Percentiles rank a stretch among this genome's conserved stretches.
Conservation (phyloP, 2,329 filamentous ascomycete species). For the Coleophoma eucalyptorum region DNA sequence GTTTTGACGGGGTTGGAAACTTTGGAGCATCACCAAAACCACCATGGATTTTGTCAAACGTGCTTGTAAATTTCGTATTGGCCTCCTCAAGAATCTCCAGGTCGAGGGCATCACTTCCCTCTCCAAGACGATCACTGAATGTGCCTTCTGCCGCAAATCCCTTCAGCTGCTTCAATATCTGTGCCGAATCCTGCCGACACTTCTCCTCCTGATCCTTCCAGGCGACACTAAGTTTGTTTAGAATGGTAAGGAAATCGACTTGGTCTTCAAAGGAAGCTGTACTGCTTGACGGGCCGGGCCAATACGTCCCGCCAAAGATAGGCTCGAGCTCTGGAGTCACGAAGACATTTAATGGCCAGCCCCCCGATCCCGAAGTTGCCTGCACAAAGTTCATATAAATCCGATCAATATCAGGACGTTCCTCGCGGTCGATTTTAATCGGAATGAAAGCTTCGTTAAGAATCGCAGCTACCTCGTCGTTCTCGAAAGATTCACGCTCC, state of each 20-base stretch:
- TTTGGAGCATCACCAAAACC: constrained; percentile 83
- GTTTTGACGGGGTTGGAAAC: constrained; percentile 83
- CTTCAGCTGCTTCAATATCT: constrained; percentile 75
- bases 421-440: constrained; percentile 89
- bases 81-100: constrained; percentile 90
- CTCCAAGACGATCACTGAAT: constrained; percentile 39
- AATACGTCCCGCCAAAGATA: constrained; percentile 95
- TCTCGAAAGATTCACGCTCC: constrained; percentile 86
- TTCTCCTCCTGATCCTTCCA: constrained; percentile 85
- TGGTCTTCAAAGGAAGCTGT: constrained; percentile 45
- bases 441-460: constrained; percentile 88
- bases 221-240: constrained; percentile 69
- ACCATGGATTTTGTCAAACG: constrained; percentile 75
- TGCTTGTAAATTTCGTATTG: constrained; percentile 71
- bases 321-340: constrained; percentile 89
- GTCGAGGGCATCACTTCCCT: constrained; percentile 68
- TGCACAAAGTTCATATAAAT: constrained; percentile 99
- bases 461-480: constrained; percentile 72
- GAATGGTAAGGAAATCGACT: constrained; percentile 77
- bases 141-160: constrained; percentile 90
- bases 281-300: constrained; percentile 54
- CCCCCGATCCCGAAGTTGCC: constrained; percentile 82
- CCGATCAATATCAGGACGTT: constrained; percentile 87
- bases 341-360: constrained; percentile 97
- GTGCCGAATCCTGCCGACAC: constrained; percentile 78